A percentile compares a stretch with the other conserved stretches of the same genome.
Evolutionary conservation across 2,329 filamentous ascomycete species (phyloP).

Genomic region (Leptodontidium sp.): DNA sequence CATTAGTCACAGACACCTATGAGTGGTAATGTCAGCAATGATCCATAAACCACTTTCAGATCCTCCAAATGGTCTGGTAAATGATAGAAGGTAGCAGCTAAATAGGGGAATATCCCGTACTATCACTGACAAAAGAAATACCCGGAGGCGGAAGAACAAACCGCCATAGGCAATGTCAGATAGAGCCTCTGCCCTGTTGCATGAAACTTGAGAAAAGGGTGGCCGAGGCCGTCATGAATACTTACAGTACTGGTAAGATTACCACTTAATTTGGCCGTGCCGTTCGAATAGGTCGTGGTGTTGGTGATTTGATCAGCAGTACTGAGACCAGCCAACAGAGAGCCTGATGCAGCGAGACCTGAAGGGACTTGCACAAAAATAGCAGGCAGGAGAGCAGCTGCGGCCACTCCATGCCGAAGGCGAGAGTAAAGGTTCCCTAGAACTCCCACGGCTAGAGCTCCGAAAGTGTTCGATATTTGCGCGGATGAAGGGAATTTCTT

Average conservation of each 20-base stretch:
- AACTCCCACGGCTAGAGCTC: constrained; percentile 78
- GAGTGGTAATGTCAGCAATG: constrained; percentile 27
- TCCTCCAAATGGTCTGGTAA: constrained; percentile 29
- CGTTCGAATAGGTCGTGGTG: constrained; percentile 41
- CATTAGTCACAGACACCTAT: constrained; percentile 36
- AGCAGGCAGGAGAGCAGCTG: constrained; percentile 84
- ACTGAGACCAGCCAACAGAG: constrained; percentile 64
- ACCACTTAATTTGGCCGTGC: constrained; percentile 37
- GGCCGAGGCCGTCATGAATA: constrained; percentile 20
- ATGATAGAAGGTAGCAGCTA: constrained; percentile 20
- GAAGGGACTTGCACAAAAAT: constrained; percentile 79
- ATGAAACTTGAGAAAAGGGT: constrained; percentile 12
- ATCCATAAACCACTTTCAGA: constrained; percentile 8
- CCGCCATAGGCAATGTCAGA: constrained; percentile 25
- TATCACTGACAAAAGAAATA: constrained; percentile 29
- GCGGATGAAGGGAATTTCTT: constrained; percentile 72
- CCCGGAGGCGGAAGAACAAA: constrained; percentile 30
- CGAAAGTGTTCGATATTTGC: constrained; percentile 79
- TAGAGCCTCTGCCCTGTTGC: constrained; percentile 13
- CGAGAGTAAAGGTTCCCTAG: constrained; percentile 81
- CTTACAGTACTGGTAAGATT: constrained; percentile 43
- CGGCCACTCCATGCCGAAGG: constrained; percentile 70
- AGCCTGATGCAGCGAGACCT: constrained; percentile 67
- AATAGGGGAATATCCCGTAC: constrained; percentile 16
- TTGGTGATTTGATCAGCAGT: constrained; percentile 63